phyloP scores from a whole-genome alignment of 2,329 filamentous ascomycete species.

The Macrophomina tecta region DNA sequence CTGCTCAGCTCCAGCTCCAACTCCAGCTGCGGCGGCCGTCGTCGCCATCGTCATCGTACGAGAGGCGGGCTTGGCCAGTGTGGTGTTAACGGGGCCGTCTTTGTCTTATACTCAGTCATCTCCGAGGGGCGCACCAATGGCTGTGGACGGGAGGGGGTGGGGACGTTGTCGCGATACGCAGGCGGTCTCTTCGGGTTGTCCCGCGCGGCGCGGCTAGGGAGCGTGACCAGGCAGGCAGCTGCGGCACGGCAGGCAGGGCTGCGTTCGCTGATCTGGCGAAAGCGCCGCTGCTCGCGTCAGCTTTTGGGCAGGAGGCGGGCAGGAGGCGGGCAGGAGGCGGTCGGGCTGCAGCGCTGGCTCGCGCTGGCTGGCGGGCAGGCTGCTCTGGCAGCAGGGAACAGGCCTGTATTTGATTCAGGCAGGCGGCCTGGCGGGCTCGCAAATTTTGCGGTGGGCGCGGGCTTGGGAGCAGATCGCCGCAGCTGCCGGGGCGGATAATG shows the following conservation, averaged over 20 bases:
- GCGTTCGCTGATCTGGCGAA: conserved; percentile 21
- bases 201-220: conserved; percentile 19
- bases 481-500: conserved; percentile 23
- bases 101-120: conserved; percentile 20
- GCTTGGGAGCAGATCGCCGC: conserved; percentile 17
- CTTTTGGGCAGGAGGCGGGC: conserved; percentile 19
- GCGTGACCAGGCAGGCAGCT: conserved; percentile 15
- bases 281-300: conserved; percentile 25
- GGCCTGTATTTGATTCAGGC: conserved; percentile 21
- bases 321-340: conserved; percentile 18
- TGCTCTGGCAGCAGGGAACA: conserved; percentile 13
- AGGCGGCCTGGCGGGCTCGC: conserved; percentile 10
- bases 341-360: conserved; percentile 19
- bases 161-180: conserved; percentile 20
- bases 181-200: conserved; percentile 15
- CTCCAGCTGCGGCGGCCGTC: not conserved
- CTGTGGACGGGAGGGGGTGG: conserved; percentile 10
- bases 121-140: conserved; percentile 22
- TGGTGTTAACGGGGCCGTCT: conserved; percentile 13
- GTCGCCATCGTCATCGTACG: conserved; percentile 9
- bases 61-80: conserved; percentile 9
- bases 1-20: too few species aligned
- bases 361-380: conserved; percentile 10
- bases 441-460: conserved; percentile 25
- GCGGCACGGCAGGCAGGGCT: conserved; percentile 10